A percentile compares a stretch with the other conserved stretches of the same genome.
These are phyloP conservation scores for Globisporangium emineosum DNA, from an alignment of 352 stramenopile species.

Conservation along the genomic window DNA sequence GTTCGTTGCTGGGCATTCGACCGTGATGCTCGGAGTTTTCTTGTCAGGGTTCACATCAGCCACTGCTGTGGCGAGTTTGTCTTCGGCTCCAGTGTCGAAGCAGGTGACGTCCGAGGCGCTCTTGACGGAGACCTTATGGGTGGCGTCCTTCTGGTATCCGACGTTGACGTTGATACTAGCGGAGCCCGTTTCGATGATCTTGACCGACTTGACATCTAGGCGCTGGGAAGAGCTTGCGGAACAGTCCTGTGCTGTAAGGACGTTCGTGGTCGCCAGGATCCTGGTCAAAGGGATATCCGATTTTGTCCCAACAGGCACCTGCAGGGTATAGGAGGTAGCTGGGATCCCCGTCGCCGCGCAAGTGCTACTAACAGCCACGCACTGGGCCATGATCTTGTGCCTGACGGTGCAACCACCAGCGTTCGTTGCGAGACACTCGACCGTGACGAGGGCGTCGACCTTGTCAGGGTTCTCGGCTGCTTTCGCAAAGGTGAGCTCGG, in stretches of 20 bases:
- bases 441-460: neutral
- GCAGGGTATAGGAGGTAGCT: neutral
- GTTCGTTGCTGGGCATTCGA: neutral
- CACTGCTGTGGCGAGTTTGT: neutral
- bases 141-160: neutral
- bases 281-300: neutral
- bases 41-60: neutral
- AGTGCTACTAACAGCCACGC: neutral
- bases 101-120: neutral
- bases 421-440: neutral
- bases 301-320: too few relatives aligned
- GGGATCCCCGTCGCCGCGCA: neutral
- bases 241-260: neutral
- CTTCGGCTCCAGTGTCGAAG: neutral
- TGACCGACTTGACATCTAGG: neutral
- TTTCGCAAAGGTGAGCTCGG: neutral
- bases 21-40: neutral
- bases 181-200: neutral
- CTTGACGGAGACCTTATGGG: neutral
- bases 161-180: neutral
- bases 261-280: neutral
- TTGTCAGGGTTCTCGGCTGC: neutral
- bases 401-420: neutral
- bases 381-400: neutral
- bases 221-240: neutral